phyloP scores from a whole-genome alignment of 805 yeast species.

The Peterozyma toletana region DNA sequence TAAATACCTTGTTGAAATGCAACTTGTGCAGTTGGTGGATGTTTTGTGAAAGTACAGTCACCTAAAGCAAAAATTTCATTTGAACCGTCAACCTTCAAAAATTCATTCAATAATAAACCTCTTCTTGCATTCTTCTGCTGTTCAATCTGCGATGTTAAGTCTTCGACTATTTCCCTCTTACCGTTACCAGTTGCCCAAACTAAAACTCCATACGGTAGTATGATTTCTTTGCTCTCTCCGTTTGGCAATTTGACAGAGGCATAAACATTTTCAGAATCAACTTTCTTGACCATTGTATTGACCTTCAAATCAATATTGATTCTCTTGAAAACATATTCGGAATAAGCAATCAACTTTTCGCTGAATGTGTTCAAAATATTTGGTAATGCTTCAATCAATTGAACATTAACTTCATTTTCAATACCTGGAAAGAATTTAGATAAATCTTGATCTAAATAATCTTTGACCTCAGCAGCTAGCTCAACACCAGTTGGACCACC shows the following conservation, averaged over 20 bases:
- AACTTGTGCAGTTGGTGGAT: slow-evolving; percentile 96
- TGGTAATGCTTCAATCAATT: slow-evolving; percentile 87
- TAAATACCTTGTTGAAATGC: slow-evolving; percentile 91
- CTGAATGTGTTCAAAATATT: slow-evolving; percentile 76
- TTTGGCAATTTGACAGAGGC: slow-evolving; percentile 63
- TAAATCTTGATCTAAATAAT: slow-evolving; percentile 88
- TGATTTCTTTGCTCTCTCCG: slow-evolving; percentile 50
- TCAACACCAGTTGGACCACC: slow-evolving; percentile 99
- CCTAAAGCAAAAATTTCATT: slow-evolving; percentile 82
- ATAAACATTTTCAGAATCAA: slow-evolving; percentile 60
- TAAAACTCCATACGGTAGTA: slow-evolving; percentile 82
- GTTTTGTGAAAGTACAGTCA: slow-evolving; percentile 88
- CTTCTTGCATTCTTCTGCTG: slow-evolving; percentile 82
- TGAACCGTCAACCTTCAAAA: slow-evolving; percentile 75
- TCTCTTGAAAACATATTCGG: slow-evolving; percentile 65
- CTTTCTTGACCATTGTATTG: slow-evolving; percentile 84
- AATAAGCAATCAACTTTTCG: slow-evolving; percentile 64
- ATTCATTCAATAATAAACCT: slow-evolving; percentile 82
- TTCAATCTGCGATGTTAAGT: slow-evolving; percentile 61
- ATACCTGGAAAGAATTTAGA: slow-evolving; percentile 84
- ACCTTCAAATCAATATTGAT: slow-evolving; percentile 69
- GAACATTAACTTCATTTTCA: slow-evolving; percentile 73
- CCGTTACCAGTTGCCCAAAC: slow-evolving; percentile 99
- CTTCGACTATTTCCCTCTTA: slow-evolving; percentile 67
- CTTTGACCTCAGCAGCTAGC: slow-evolving; percentile 94